Conservation (phyloP, 805 yeast genomes). For the Saccharomycopsis guyanensis region DNA sequence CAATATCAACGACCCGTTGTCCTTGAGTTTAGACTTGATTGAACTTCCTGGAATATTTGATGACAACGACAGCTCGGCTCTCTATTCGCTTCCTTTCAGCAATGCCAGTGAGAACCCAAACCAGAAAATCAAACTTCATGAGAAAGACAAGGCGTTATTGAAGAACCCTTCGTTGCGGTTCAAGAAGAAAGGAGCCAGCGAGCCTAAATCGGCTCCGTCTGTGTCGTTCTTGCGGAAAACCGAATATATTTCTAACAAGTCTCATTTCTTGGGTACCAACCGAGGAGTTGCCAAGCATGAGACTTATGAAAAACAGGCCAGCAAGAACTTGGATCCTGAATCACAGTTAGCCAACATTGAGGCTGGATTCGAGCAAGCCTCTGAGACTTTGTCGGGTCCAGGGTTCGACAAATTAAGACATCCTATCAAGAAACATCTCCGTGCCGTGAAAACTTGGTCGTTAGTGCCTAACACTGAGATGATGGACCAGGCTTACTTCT, state of each 20-base stretch:
- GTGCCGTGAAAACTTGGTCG: constrained; percentile 72
- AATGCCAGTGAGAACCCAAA: constrained; percentile 27
- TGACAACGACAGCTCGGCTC: constrained; percentile 41
- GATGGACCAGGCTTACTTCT: constrained; percentile 68
- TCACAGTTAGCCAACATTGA: constrained; percentile 66
- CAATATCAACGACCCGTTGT: constrained; percentile 42
- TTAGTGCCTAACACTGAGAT: constrained; percentile 86
- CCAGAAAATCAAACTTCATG: constrained; percentile 45
- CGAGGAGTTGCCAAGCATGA: background rate
- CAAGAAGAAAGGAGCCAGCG: constrained; percentile 24
- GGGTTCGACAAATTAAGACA: constrained; percentile 49
- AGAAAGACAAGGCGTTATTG: constrained; percentile 67
- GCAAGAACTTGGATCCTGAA: constrained; percentile 42
- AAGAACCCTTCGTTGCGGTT: constrained; percentile 54
- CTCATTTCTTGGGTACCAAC: constrained; percentile 17
- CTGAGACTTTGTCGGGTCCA: constrained; percentile 35
- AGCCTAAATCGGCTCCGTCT: constrained; percentile 21
- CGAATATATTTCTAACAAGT: constrained; percentile 71
- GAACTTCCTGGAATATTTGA: constrained; percentile 62
- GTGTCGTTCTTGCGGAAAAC: constrained; percentile 90
- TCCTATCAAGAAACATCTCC: constrained; percentile 67
- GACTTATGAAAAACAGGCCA: background rate
- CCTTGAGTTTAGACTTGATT: constrained; percentile 71
- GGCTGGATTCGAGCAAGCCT: constrained; percentile 61
- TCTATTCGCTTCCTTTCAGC: constrained; percentile 26